Evolutionary conservation across 805 yeast genomes (phyloP).

Genomic region (Metschnikowia aberdeeniae): DNA sequence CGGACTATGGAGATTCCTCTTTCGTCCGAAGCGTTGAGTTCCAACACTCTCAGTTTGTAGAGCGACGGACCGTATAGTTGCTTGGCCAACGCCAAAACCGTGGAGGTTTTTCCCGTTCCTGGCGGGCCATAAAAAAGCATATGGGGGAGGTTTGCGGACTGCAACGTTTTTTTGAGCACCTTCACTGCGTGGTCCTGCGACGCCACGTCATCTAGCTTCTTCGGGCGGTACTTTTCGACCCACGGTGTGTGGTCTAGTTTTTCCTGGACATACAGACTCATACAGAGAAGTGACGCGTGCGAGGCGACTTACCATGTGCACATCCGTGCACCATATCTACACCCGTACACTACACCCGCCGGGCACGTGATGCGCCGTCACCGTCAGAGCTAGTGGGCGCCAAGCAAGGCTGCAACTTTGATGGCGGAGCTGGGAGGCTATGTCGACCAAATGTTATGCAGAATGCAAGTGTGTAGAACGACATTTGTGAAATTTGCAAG

Average conservation of each 20-base stretch:
- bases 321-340: too few species aligned
- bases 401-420: too few species aligned
- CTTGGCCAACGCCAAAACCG: constrained; percentile 76
- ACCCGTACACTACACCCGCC: too few species aligned
- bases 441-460: too few species aligned
- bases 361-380: too few species aligned
- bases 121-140: constrained; percentile 93
- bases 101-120: constrained; percentile 90
- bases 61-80: constrained; percentile 72
- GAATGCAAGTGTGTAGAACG: too few species aligned
- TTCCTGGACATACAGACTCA: constrained; percentile 34
- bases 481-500: too few species aligned
- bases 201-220: constrained; percentile 76
- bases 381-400: too few species aligned
- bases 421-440: too few species aligned
- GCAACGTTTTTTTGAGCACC: constrained; percentile 73
- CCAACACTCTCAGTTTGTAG: constrained; percentile 67
- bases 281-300: background rate
- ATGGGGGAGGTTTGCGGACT: constrained; percentile 83
- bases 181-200: constrained; percentile 89
- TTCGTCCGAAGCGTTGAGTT: constrained; percentile 86
- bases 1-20: constrained; percentile 86
- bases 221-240: constrained; percentile 92
- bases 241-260: constrained; percentile 65
- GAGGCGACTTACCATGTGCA: too few species aligned